phyloP scores from a whole-genome alignment of 306 rosid species.

The Sophora flavescens region DNA sequence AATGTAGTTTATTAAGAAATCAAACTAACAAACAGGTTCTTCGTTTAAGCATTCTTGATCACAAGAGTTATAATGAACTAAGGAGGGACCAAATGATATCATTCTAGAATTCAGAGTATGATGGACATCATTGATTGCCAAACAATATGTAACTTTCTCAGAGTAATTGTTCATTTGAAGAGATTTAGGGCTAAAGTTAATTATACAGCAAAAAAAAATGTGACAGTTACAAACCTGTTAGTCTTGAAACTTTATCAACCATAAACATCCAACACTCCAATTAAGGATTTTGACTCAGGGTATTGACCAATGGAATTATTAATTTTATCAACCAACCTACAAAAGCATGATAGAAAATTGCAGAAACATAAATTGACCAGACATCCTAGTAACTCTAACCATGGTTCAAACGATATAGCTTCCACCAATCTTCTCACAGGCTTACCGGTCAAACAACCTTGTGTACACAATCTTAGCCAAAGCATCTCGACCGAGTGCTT shows the following conservation, averaged over 20 bases:
- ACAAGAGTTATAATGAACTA: conserved; percentile 19
- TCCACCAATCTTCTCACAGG: conserved; percentile 28
- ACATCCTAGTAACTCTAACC: conserved; percentile 34
- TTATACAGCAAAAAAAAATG: conserved; percentile 53
- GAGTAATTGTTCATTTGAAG: conserved; percentile 38
- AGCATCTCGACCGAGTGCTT: conserved; percentile 88
- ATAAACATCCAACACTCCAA: conserved; percentile 95
- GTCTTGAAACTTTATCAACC: conserved; percentile 98
- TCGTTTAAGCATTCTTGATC: conserved; percentile 2
- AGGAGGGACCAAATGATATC: conserved; percentile 22
- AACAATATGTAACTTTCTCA: conserved; percentile 23
- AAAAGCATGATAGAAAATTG: conserved; percentile 47
- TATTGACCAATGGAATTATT: conserved; percentile 91
- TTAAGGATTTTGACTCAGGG: conserved; percentile 77
- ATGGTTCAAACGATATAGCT: conserved; percentile 31
- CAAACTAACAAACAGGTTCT: conserved; percentile 11
- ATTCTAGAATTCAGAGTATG: conserved; percentile 28
- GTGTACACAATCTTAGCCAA: conserved; percentile 88
- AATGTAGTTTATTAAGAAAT: conserved; percentile 10
- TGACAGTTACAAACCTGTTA: conserved; percentile 85
- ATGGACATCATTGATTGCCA: conserved; percentile 21
- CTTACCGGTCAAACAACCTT: conserved; percentile 92
- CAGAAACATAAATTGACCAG: conserved; percentile 20
- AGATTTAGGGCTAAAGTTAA: conserved; percentile 35
- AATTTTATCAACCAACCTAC: conserved; percentile 88